A percentile compares a stretch with the other conserved stretches of the same genome.
Conservation (phyloP, 495 filamentous ascomycete genomes). For the Neurospora discreta region DNA sequence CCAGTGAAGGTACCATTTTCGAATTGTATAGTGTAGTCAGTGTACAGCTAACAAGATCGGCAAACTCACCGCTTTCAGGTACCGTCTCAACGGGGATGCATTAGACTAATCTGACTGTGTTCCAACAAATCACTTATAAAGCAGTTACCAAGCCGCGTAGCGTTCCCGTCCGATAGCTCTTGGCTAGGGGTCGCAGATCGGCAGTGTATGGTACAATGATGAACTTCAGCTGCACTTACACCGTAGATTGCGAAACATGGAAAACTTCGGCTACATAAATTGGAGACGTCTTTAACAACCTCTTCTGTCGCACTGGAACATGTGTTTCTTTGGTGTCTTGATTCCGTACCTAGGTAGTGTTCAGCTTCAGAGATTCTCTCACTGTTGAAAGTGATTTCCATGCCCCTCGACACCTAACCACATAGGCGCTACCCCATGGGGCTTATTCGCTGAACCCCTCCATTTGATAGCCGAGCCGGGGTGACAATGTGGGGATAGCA, state of each 20-base stretch:
- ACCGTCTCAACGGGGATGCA: background rate
- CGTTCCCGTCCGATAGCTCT: background rate
- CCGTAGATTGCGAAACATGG: background rate
- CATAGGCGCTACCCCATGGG: background rate
- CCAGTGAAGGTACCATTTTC: too few species aligned
- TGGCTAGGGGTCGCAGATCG: background rate
- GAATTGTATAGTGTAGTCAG: too few species aligned
- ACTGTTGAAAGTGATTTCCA: too few species aligned
- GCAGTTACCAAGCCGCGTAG: background rate
- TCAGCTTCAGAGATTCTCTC: background rate
- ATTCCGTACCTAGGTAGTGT: background rate
- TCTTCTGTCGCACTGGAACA: background rate
- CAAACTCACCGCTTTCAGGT: background rate
- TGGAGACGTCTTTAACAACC: background rate
- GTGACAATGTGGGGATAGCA: background rate
- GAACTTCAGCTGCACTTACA: background rate
- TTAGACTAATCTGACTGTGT: background rate
- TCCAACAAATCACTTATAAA: background rate
- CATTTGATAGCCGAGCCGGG: background rate
- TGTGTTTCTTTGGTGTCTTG: background rate
- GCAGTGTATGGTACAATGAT: background rate
- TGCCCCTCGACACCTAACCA: background rate
- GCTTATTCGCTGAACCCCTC: background rate
- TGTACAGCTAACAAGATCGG: background rate
- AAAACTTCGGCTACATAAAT: background rate